Percentiles rank a stretch among this genome's conserved stretches.
Conservation (phyloP, 805 yeast genomes). For the Starmerella vaccinii region DNA sequence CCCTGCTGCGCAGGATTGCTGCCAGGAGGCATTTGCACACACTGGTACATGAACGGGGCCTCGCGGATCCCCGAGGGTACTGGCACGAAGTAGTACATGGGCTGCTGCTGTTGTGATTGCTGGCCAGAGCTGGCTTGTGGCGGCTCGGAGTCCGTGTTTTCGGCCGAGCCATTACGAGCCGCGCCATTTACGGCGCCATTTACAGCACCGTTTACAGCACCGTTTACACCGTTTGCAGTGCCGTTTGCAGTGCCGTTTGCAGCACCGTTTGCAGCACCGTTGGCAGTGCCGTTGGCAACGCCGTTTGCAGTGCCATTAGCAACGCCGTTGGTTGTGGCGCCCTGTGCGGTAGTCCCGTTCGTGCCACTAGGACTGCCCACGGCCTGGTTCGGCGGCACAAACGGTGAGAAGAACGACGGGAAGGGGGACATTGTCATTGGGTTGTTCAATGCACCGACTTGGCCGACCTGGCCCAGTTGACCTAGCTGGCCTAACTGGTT, state of each 20-base stretch:
- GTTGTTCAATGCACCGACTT: neutral
- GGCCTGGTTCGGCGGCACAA: neutral
- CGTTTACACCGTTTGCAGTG: too few species aligned
- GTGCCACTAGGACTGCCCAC: neutral
- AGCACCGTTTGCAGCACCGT: too few species aligned
- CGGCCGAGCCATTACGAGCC: neutral
- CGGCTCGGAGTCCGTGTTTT: neutral
- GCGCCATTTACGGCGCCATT: neutral
- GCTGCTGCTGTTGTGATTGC: neutral
- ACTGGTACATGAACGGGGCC: conserved; percentile 9
- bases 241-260: too few species aligned
- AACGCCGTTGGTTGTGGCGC: too few species aligned
- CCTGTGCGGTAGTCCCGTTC: too few species aligned
- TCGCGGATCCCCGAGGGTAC: conserved; percentile 15
- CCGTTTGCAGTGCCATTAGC: too few species aligned
- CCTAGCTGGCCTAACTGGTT: neutral
- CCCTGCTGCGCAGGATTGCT: neutral
- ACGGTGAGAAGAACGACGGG: conserved; percentile 1
- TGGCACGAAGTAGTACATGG: conserved; percentile 13
- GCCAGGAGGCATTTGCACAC: conserved; percentile 3
- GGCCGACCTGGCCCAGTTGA: neutral
- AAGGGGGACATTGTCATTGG: neutral
- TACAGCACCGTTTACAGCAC: too few species aligned
- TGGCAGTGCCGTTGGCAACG: too few species aligned
- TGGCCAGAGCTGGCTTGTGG: neutral